Evolutionary conservation across 2,329 filamentous ascomycete species (phyloP).

Genomic region (Pseudonectria buxi): DNA sequence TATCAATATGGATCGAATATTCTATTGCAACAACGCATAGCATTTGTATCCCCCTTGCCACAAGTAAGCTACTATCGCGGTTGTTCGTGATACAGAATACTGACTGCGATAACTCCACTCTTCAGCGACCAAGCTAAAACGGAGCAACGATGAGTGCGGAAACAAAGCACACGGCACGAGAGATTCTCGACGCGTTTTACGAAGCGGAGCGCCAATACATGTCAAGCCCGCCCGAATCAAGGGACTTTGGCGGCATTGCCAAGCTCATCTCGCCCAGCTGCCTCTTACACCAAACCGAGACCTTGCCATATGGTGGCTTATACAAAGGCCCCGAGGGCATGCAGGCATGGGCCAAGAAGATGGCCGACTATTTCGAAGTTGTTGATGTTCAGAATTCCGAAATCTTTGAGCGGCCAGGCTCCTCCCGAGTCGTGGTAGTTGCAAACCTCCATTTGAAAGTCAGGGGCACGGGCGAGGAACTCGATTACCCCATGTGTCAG

Average conservation of each 20-base stretch:
- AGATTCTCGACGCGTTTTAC: constrained; percentile 28
- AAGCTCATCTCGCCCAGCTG: constrained; percentile 19
- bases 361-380: constrained; percentile 21
- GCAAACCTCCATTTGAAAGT: constrained; percentile 22
- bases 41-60: too few species aligned
- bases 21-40: too few species aligned
- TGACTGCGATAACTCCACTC: too few species aligned
- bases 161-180: constrained; percentile 16
- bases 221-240: constrained; percentile 19
- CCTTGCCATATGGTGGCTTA: constrained; percentile 26
- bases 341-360: constrained; percentile 24
- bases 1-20: too few species aligned
- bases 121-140: too few species aligned
- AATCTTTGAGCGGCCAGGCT: constrained; percentile 24
- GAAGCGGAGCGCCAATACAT: constrained; percentile 29
- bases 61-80: too few species aligned
- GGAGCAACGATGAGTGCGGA: too few species aligned
- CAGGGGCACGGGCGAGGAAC: constrained; percentile 24
- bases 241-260: constrained; percentile 26
- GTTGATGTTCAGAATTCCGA: constrained; percentile 26
- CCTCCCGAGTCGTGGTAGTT: constrained; percentile 21
- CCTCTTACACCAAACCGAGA: constrained; percentile 25
- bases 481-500: constrained; percentile 25
- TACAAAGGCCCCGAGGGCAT: constrained; percentile 25
- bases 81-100: too few species aligned